Base-by-base conservation (phyloP, 2,329 filamentous ascomycete species). In the Knufia petricola region DNA sequence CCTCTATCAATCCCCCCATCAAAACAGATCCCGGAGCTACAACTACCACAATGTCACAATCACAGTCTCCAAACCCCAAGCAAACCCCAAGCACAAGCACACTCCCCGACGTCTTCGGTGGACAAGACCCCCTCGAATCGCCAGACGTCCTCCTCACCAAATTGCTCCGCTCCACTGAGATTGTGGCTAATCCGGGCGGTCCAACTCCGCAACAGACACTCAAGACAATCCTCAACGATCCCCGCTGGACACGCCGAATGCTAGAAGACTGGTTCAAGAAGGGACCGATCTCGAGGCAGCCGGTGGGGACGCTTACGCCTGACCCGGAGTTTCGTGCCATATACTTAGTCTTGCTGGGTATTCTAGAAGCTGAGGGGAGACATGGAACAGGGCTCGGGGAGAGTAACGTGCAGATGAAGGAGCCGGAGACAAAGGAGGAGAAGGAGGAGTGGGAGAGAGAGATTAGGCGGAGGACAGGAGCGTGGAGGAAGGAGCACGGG, bases 321-420 rank as follows among this genome's bases (percentile, higher is more conserved):
- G 30, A 49, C 23, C 40, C 28, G 9, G 39, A 43, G 24, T 37
- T 37, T 45, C 30, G 41, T 26, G 47, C 47, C n/a, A 28, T 47
- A 17, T 45, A 44, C n/a, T 32, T 49, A 12, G 19, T 44, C 26
- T 20, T 49, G 40, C 39, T 44, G 32, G 20, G 17, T 9, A 41
- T 12, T 37, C 47, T 49, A 12, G 47, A 43, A 21, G 39, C 36
- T 19, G 19, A 30, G 32, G 31, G 30, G 7, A 13, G 15, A 20
- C 23, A 44, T 6, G 19, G 17, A 21, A 17, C 20, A 41, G 45
- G 44, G 40, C 31, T 32, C 20, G 42, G 40, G 47, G 32, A 26
- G 48, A 45, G 21, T 19, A 17, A 36, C 15, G 20, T 30, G 12
- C 19, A 49, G 32, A 4, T 7, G 24, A 10, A 30, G 21, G 20